These are phyloP conservation scores for Calonectria hawksworthii DNA, from an alignment of 2,329 filamentous ascomycete species.

Conservation along the genomic window DNA sequence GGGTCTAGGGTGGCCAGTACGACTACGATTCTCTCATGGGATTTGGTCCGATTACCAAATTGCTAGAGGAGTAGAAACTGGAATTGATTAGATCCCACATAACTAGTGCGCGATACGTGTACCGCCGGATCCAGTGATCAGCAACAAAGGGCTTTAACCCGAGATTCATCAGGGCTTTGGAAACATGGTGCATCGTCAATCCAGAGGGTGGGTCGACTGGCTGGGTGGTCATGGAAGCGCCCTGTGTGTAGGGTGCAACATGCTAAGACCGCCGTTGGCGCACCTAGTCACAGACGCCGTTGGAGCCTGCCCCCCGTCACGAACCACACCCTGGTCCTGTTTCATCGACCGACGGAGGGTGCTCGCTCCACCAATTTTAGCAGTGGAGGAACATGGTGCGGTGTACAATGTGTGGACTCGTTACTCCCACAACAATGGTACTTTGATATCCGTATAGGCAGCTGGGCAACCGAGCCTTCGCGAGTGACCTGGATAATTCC, in stretches of 20 bases:
- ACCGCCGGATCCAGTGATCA: not conserved
- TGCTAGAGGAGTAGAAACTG: not conserved
- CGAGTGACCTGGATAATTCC: constrained; percentile 12
- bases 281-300: constrained; percentile 32
- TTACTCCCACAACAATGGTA: constrained; percentile 1
- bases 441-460: constrained; percentile 1
- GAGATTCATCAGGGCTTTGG: not conserved
- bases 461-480: constrained; percentile 6
- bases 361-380: constrained; percentile 27
- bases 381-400: constrained; percentile 23
- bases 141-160: not conserved
- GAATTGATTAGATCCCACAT: not conserved
- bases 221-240: constrained; percentile 18
- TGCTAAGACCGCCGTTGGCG: constrained; percentile 33
- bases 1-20: constrained; percentile 11
- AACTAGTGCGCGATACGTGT: not conserved
- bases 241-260: constrained; percentile 19
- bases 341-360: constrained; percentile 30
- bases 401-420: constrained; percentile 13
- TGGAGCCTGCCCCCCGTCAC: constrained; percentile 19
- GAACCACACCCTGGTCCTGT: constrained; percentile 27
- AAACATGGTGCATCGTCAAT: not conserved
- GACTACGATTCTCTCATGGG: not conserved
- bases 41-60: not conserved
- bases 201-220: not conserved